These are phyloP conservation scores for Chaetomium sp. DNA, from an alignment of 2,329 filamentous ascomycete genomes.

Conservation along the genomic window DNA sequence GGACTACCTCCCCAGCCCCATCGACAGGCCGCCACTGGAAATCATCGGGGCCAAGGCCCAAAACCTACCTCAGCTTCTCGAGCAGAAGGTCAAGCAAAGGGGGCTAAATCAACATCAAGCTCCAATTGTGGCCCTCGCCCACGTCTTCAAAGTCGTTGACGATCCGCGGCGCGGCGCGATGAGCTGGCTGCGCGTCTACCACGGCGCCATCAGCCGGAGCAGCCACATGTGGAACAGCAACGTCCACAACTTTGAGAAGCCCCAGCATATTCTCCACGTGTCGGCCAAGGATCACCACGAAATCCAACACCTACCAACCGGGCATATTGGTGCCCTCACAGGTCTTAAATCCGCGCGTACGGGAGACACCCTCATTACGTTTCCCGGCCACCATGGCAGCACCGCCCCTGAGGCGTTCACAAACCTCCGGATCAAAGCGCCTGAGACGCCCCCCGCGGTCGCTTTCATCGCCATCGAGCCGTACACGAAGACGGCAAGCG, in stretches of 20 bases:
- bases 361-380: slow-evolving; percentile 85
- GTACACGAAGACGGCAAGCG: slow-evolving; percentile 64
- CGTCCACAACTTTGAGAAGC: slow-evolving; percentile 74
- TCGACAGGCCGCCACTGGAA: slow-evolving; percentile 76
- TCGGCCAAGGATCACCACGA: slow-evolving; percentile 87
- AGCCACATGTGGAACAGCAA: slow-evolving; percentile 84
- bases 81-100: slow-evolving; percentile 40
- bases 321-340: slow-evolving; percentile 91
- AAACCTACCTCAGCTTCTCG: slow-evolving; percentile 45
- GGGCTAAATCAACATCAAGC: slow-evolving; percentile 39
- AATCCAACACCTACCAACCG: slow-evolving; percentile 75
- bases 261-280: slow-evolving; percentile 82
- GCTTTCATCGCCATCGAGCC: slow-evolving; percentile 95
- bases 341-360: slow-evolving; percentile 91
- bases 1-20: slow-evolving; percentile 82
- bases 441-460: slow-evolving; percentile 87
- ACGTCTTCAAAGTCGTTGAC: slow-evolving; percentile 93
- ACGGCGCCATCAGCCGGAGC: slow-evolving; percentile 75
- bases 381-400: slow-evolving; percentile 57
- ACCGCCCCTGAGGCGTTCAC: slow-evolving; percentile 69
- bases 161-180: slow-evolving; percentile 83
- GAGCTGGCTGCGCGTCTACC: slow-evolving; percentile 90
- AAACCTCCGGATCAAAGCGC: slow-evolving; percentile 80
- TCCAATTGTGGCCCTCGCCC: slow-evolving; percentile 54
- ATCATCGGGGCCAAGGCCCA: slow-evolving; percentile 66